Conservation (phyloP, 169 alveolate species). For the Eimeria maxima region DNA sequence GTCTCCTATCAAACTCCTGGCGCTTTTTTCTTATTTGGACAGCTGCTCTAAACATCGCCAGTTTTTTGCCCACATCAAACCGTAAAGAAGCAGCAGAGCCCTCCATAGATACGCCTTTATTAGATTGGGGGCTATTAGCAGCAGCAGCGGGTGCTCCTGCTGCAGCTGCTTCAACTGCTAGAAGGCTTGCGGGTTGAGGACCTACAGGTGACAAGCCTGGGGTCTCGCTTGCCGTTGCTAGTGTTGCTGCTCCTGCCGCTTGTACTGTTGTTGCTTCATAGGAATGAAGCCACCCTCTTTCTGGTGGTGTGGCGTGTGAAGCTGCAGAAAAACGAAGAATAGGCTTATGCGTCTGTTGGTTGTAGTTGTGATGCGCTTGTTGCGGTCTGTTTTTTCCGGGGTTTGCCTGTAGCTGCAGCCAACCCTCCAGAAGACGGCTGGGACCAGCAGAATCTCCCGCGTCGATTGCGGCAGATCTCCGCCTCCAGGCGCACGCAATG, state of each 20-base stretch:
- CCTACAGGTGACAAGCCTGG: background rate
- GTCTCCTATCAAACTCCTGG: slow-evolving; percentile 12
- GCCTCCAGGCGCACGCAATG: background rate
- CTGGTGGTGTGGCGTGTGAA: background rate
- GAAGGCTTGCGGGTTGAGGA: background rate
- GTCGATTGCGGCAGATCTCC: background rate
- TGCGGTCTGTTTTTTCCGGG: background rate
- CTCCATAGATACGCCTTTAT: no score
- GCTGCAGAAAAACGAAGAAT: background rate
- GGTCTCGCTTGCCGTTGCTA: background rate
- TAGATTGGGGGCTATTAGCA: background rate
- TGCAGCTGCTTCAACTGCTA: background rate
- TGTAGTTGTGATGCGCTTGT: background rate
- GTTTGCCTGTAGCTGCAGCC: background rate
- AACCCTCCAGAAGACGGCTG: background rate
- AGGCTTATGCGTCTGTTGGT: background rate
- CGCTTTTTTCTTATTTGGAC: background rate
- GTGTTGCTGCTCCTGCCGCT: background rate
- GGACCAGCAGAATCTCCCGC: background rate
- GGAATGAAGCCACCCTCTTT: background rate
- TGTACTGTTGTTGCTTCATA: background rate
- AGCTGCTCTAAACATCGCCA: slow-evolving; percentile 19
- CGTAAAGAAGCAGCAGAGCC: background rate
- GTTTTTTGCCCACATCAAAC: background rate
- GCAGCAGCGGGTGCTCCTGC: background rate